Evolutionary conservation across 257 asterid species (phyloP), one percentile per base, ranked within the genome.

Genomic region (Solanum infundibuliforme): DNA sequence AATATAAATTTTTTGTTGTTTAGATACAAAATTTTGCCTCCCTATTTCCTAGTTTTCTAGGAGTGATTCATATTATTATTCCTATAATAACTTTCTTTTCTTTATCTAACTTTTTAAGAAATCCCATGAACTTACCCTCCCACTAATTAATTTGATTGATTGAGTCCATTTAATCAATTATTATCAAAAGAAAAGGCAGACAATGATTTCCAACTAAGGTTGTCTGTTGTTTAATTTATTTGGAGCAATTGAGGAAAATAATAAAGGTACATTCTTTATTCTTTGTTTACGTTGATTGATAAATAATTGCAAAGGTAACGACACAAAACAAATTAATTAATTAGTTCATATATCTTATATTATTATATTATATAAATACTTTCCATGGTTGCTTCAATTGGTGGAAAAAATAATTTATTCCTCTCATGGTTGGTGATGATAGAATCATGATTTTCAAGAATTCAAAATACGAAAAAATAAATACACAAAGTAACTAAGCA

Each of bases 241-340:
- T 25, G 65, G 84, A 77, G 36, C 36, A 77, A 77, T 41, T 41
- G 84, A 77, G 84, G 84, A 46, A 77, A 77, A 25, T 65, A 77
- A 77, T 77, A 77, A 77, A 77, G 23, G 2, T 41, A 41, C 25
- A 14, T 25, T 77, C n/a, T 77, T 77, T 39, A 18, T 55, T 52
- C 23, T 16, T 52, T 52, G 9, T 52, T 18, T 48, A 48, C 7
- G 60, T 76, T 41, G 36, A 77, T 77, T 77, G 62, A n/a, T 34
- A 77, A 77, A 77, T 77, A 39, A 77, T 77, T 77, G 84, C 36
- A 77, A n/a, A 39, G 8, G 84, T n/a, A 39, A 76, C 35, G 14
- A 76, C 62, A 77, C 62, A 77, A 39, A n/a, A 39, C 13, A 14
- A 77, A 77, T 71, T 31, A 69, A 31, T 29, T 69, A 27, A 29